A percentile compares a stretch with the other conserved stretches of the same genome.
Evolutionary conservation across 2,329 filamentous ascomycete genomes (phyloP).

Genomic region (Tricladium varicosporioides): DNA sequence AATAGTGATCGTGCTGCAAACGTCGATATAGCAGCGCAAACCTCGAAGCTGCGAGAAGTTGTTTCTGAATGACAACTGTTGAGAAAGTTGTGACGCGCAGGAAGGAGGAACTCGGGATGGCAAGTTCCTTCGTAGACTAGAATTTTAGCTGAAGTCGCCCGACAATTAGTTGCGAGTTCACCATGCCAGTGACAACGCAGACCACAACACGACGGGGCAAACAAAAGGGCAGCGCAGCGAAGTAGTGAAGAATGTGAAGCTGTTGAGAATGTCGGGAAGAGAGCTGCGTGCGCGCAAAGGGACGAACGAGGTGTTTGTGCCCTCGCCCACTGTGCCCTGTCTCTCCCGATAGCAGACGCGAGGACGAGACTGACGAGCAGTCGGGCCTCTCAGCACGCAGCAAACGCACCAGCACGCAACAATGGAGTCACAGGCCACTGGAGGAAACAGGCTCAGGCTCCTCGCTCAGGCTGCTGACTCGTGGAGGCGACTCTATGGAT

Average conservation of each 20-base stretch:
- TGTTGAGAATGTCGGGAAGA: not conserved
- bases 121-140: too few species aligned
- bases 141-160: too few species aligned
- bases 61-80: not conserved
- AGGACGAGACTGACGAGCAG: too few species aligned
- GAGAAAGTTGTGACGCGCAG: not conserved
- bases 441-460: not conserved
- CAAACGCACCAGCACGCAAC: not conserved
- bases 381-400: not conserved
- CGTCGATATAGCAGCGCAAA: not conserved
- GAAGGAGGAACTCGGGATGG: not conserved
- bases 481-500: slow-evolving; percentile 9
- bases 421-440: not conserved
- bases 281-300: not conserved
- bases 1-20: not conserved
- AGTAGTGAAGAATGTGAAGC: not conserved
- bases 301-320: not conserved
- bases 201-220: too few species aligned
- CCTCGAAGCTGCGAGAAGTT: not conserved
- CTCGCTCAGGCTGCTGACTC: slow-evolving; percentile 7
- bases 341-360: not conserved
- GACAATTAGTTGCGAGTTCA: too few species aligned
- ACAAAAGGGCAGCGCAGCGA: too few species aligned
- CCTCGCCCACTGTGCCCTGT: not conserved
- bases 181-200: too few species aligned